These are phyloP conservation scores for Coemansia sp. DNA, from an alignment of 192 early-diverging fungal species.

Conservation along the genomic window DNA sequence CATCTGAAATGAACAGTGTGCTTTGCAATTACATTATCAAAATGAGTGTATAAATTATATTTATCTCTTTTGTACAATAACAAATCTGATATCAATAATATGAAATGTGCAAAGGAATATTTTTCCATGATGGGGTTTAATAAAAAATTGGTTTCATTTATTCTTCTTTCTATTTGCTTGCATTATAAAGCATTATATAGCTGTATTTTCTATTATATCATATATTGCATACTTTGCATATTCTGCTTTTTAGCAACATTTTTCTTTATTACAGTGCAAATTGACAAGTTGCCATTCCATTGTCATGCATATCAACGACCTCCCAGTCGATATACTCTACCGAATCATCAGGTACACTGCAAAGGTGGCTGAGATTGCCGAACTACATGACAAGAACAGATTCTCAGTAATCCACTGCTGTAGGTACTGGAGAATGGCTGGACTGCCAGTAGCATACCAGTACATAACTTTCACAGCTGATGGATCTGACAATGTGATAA, in stretches of 20 bases:
- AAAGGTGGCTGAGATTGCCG: not conserved
- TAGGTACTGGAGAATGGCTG: not conserved
- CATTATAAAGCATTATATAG: too few species aligned
- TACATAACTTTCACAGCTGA: not conserved
- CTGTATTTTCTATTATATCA: too few species aligned
- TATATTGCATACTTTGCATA: not conserved
- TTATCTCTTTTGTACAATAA: too few species aligned
- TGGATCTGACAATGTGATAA: not conserved
- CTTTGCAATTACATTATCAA: too few species aligned
- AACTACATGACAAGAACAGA: not conserved
- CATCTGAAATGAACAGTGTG: too few species aligned
- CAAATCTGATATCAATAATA: too few species aligned
- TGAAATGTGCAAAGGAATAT: too few species aligned
- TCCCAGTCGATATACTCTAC: not conserved
- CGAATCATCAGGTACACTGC: not conserved
- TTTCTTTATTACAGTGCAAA: not conserved
- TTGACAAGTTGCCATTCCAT: not conserved
- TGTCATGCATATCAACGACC: not conserved
- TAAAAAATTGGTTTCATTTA: too few species aligned
- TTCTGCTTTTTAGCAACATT: not conserved
- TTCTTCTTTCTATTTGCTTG: too few species aligned
- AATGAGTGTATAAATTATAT: too few species aligned
- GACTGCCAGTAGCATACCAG: not conserved
- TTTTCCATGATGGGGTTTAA: too few species aligned
- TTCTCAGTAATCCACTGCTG: not conserved